Percentiles rank a stretch among this genome's conserved stretches.
These are phyloP conservation scores for Phytopythium montanum DNA, from an alignment of 352 stramenopile species.

Conservation along the genomic window DNA sequence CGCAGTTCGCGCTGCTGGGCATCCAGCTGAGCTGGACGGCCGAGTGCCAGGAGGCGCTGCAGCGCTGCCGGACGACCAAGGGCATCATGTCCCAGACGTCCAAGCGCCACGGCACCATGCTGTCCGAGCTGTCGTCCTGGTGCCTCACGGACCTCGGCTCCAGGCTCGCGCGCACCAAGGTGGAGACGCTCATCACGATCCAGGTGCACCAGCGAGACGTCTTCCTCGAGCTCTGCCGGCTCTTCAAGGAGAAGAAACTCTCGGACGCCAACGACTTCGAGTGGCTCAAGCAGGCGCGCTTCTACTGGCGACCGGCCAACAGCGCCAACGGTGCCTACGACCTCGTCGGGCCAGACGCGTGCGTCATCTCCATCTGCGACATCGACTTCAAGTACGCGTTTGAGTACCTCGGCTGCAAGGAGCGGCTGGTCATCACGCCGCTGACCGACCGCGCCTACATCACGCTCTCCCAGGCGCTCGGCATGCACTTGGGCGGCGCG, in stretches of 20 bases:
- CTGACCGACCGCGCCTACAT: constrained; percentile 68
- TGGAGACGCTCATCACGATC: constrained; percentile 93
- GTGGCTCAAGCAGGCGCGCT: constrained; percentile 78
- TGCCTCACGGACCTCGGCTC: constrained; percentile 88
- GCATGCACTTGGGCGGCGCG: constrained; percentile 86
- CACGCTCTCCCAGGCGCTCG: constrained; percentile 86
- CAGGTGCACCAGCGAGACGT: constrained; percentile 89
- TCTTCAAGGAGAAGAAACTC: constrained; percentile 84
- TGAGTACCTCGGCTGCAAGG: constrained; percentile 93
- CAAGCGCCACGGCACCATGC: constrained; percentile 70
- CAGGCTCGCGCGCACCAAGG: constrained; percentile 91
- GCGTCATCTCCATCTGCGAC: constrained; percentile 93
- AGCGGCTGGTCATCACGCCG: constrained; percentile 64
- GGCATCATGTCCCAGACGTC: constrained; percentile 84
- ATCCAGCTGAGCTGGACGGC: constrained; percentile 80
- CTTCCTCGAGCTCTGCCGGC: constrained; percentile 57
- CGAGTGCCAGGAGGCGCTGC: constrained; percentile 64
- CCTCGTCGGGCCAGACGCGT: constrained; percentile 85
- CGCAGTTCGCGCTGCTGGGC: constrained; percentile 68
- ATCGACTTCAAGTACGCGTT: constrained; percentile 92
- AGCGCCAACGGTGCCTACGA: constrained; percentile 64
- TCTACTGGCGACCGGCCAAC: constrained; percentile 52
- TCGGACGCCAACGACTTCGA: constrained; percentile 75
- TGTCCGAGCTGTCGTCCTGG: constrained; percentile 90
- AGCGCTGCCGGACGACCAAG: constrained; percentile 80